Evolutionary conservation across 768 basidiomycete genomes (phyloP).

Genomic region (Boletus reticulatus): DNA sequence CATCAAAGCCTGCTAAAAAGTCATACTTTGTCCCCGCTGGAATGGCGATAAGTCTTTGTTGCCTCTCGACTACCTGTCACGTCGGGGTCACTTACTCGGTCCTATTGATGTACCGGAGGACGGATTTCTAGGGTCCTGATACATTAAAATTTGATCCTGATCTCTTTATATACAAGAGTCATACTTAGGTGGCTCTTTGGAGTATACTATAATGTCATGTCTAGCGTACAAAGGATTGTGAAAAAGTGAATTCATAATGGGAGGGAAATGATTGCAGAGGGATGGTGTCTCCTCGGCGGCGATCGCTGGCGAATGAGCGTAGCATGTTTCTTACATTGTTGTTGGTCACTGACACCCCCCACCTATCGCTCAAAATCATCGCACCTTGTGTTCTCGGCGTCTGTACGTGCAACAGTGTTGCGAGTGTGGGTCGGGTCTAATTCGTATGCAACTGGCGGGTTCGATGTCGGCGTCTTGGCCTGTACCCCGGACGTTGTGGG

Average conservation of each 20-base stretch:
- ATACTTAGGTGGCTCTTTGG: no score
- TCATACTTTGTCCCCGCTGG: constrained; percentile 29
- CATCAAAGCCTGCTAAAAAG: constrained; percentile 19
- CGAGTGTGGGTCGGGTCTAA: not conserved
- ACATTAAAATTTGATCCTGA: constrained; percentile 39
- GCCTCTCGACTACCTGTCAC: not conserved
- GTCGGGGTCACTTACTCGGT: constrained; percentile 29
- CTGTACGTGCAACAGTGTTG: no score
- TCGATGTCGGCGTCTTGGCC: not conserved
- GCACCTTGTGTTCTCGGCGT: not conserved
- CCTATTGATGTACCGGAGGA: constrained; percentile 37
- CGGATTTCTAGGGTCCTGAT: constrained; percentile 39
- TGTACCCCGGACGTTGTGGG: not conserved
- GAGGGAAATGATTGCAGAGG: no score
- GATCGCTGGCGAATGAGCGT: no score
- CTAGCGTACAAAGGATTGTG: no score
- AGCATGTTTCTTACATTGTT: no score
- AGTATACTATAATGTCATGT: no score
- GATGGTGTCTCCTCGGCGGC: no score
- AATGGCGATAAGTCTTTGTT: constrained; percentile 13
- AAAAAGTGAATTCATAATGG: no score
- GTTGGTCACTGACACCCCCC: not conserved
- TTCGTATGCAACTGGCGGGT: no score
- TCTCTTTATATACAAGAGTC: not conserved
- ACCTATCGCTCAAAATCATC: not conserved